Evolutionary conservation across 345 rosid genomes (phyloP).

Genomic region (Hibiscus tridactylites): DNA sequence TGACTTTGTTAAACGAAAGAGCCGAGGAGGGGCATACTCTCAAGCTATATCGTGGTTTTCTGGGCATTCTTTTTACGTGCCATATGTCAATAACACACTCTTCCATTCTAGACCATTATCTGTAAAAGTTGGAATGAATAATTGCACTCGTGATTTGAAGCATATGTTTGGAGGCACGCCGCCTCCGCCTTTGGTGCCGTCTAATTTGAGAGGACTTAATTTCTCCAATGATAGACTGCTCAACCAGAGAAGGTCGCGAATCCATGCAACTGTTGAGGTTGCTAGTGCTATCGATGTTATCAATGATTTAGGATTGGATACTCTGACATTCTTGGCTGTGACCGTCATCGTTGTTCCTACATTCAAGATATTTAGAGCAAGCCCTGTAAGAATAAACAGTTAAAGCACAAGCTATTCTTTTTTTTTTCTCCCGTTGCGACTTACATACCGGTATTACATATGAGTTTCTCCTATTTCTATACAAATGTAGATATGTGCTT

Average conservation of each 20-base stretch:
- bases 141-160: slow-evolving; percentile 24
- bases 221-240: slow-evolving; percentile 24
- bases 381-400: slow-evolving; percentile 59
- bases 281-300: slow-evolving; percentile 79
- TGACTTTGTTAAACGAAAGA: slow-evolving; percentile 33
- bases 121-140: slow-evolving; percentile 20
- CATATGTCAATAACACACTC: slow-evolving; percentile 18
- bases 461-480: too few relatives aligned
- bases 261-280: slow-evolving; percentile 51
- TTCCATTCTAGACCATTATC: slow-evolving; percentile 17
- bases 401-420: background rate
- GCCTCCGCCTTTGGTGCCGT: slow-evolving; percentile 20
- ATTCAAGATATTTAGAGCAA: slow-evolving; percentile 72
- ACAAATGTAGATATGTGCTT: too few relatives aligned
- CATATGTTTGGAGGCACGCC: slow-evolving; percentile 19
- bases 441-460: background rate
- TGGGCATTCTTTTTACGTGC: slow-evolving; percentile 21
- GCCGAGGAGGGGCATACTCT: slow-evolving; percentile 16
- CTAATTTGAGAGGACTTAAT: slow-evolving; percentile 25
- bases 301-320: slow-evolving; percentile 92
- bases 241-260: slow-evolving; percentile 28
- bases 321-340: slow-evolving; percentile 83
- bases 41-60: slow-evolving; percentile 23
- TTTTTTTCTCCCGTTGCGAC: too few relatives aligned
- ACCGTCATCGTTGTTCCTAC: slow-evolving; percentile 86